Conservation (phyloP, 2,329 filamentous ascomycete species). For the Cladosporium austrohemisphaericum region DNA sequence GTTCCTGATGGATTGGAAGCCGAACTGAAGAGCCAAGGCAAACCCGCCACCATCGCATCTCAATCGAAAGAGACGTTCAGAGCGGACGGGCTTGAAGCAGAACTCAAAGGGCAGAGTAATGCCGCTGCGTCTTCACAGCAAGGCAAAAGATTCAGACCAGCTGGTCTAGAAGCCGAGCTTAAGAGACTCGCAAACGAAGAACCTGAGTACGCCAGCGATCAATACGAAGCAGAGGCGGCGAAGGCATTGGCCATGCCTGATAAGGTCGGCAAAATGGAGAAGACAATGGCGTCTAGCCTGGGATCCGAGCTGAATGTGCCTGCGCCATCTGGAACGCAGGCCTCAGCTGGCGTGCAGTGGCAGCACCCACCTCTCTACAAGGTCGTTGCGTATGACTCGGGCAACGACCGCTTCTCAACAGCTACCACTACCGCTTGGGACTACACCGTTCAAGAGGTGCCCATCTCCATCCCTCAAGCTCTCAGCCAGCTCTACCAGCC, state of each 20-base stretch:
- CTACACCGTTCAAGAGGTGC: slow-evolving; percentile 43
- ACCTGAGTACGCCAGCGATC: slow-evolving; percentile 5
- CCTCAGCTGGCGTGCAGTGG: slow-evolving; percentile 22
- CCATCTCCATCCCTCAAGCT: slow-evolving; percentile 57
- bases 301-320: background rate
- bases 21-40: background rate
- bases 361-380: slow-evolving; percentile 51
- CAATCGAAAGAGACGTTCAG: background rate
- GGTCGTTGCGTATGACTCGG: slow-evolving; percentile 62
- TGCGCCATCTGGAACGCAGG: background rate
- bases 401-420: slow-evolving; percentile 54
- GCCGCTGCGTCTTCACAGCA: background rate
- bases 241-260: background rate
- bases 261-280: slow-evolving; percentile 12
- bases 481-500: slow-evolving; percentile 60
- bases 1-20: background rate
- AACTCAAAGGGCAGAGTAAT: background rate
- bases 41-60: background rate
- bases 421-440: slow-evolving; percentile 57
- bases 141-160: background rate
- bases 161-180: slow-evolving; percentile 6
- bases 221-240: slow-evolving; percentile 12
- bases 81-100: slow-evolving; percentile 2
- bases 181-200: slow-evolving; percentile 1
- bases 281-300: background rate